Base-by-base conservation (phyloP, 2,329 filamentous ascomycete genomes). In the Myriosclerotinia curreyana region DNA sequence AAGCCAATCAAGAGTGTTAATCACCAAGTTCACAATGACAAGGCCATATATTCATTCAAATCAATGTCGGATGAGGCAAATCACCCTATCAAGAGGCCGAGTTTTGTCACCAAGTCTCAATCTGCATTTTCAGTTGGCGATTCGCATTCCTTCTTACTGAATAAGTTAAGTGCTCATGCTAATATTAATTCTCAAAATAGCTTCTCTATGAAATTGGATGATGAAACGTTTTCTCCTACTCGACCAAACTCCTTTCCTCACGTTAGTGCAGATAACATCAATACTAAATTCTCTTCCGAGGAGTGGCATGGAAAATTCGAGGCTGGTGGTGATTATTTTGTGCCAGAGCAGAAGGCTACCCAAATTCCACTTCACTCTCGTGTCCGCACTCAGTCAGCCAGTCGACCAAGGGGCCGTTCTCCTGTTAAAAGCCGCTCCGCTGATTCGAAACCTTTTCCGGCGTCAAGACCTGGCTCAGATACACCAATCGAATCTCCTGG, bases 261-360 rank as follows among this genome's bases (percentile, higher is more conserved):
- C 66, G 80, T 75, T 64, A 86, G 82, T 69, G 76, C 81, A 25
- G 84, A 88, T 64, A 84, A 82, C 60, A 87, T 88, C 69, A 84
- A 85, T 73, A 87, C 85, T 22, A 82, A 77, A 48, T 88, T 88
- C 73, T 80, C 80, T 25, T 77, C 81, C 5, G 79, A 81, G 17
- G 80, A 85, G 60, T 75, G 74, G 74, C 66, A 71, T 65, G 73
- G 72, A 6, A 74, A 72, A 60, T 75, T 75, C 59, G 67, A 71
- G 53, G 73, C 71, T 51, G 73, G 73, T 14, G 67, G 65, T 28
- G 69, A 71, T 64, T 72, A 72, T 60, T 74, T 74, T 59, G 68
- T 66, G 44, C 70, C 69, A 28, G 70, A 71, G 34, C 62, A 67
- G 44, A 69, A 70, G 34, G 50, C 66, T 50, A 56, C 60, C 34